Evolutionary conservation across 305 asterid genomes (phyloP).

Genomic region (Solanum chacoense): DNA sequence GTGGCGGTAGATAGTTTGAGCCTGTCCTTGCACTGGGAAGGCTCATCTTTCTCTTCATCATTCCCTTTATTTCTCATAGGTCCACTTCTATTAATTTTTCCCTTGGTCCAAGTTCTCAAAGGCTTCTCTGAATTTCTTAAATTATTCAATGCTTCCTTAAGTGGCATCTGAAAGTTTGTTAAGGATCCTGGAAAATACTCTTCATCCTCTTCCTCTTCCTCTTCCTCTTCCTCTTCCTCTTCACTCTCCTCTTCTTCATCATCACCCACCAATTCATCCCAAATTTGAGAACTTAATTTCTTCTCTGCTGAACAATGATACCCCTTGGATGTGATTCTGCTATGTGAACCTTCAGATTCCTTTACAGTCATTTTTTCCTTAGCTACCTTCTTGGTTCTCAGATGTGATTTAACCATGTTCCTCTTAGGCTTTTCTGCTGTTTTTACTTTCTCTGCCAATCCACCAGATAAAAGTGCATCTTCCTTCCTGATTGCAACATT

Average conservation of each 20-base stretch:
- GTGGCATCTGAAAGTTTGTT: background rate
- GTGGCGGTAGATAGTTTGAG: background rate
- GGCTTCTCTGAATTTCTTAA: background rate
- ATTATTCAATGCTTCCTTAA: background rate
- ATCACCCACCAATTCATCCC: slow-evolving; percentile 8
- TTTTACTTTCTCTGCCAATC: background rate
- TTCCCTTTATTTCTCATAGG: background rate
- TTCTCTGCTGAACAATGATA: slow-evolving; percentile 6
- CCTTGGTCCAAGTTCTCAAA: background rate
- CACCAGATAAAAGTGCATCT: background rate
- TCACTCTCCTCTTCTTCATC: background rate
- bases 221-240: background rate
- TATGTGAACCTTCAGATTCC: slow-evolving; percentile 10
- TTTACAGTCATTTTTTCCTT: slow-evolving; percentile 11
- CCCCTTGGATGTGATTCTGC: slow-evolving; percentile 10
- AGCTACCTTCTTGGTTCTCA: slow-evolving; percentile 7
- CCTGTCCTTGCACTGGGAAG: background rate
- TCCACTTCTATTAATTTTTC: background rate
- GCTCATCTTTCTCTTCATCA: background rate
- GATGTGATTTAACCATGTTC: background rate
- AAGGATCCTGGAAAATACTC: slow-evolving; percentile 1
- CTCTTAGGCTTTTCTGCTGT: background rate
- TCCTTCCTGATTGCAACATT: slow-evolving; percentile 4
- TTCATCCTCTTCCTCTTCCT: background rate
- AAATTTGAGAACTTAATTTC: slow-evolving; percentile 8